A percentile compares a stretch with the other conserved stretches of the same genome.
Conservation (phyloP, 805 yeast species). For the Wickerhamomyces chaumierensis region DNA sequence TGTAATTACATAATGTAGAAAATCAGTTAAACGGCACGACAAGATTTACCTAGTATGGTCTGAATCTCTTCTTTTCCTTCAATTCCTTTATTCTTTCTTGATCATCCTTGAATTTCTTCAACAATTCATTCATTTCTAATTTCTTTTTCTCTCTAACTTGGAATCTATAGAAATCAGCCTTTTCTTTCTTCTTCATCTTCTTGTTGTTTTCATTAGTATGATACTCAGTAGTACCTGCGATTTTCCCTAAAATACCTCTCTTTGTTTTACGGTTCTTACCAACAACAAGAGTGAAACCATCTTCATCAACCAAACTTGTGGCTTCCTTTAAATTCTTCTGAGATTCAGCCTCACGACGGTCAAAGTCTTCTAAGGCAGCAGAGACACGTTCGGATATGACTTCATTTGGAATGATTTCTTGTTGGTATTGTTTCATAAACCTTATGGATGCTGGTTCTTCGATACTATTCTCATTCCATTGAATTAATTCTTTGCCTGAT, state of each 20-base stretch:
- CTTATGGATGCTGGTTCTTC: constrained; percentile 25
- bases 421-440: constrained; percentile 29
- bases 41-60: constrained; percentile 74
- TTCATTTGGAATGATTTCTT: constrained; percentile 32
- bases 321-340: constrained; percentile 42
- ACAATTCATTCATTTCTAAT: constrained; percentile 79
- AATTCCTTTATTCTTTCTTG: constrained; percentile 73
- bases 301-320: constrained; percentile 70
- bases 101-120: constrained; percentile 78
- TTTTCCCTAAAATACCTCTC: constrained; percentile 55
- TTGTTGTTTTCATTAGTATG: constrained; percentile 20
- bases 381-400: constrained; percentile 44
- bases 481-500: constrained; percentile 27
- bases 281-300: constrained; percentile 87
- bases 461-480: constrained; percentile 18
- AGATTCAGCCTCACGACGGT: constrained; percentile 54
- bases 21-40: too few relatives aligned
- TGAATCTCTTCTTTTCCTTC: constrained; percentile 73
- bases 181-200: constrained; percentile 61
- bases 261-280: constrained; percentile 77
- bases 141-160: constrained; percentile 92
- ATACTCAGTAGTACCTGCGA: constrained; percentile 28
- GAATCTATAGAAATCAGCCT: constrained; percentile 89
- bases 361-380: constrained; percentile 53
- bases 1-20: too few relatives aligned